A percentile compares a stretch with the other conserved stretches of the same genome.
Conservation (phyloP, 768 basidiomycete species). For the Trametes coccinea region DNA sequence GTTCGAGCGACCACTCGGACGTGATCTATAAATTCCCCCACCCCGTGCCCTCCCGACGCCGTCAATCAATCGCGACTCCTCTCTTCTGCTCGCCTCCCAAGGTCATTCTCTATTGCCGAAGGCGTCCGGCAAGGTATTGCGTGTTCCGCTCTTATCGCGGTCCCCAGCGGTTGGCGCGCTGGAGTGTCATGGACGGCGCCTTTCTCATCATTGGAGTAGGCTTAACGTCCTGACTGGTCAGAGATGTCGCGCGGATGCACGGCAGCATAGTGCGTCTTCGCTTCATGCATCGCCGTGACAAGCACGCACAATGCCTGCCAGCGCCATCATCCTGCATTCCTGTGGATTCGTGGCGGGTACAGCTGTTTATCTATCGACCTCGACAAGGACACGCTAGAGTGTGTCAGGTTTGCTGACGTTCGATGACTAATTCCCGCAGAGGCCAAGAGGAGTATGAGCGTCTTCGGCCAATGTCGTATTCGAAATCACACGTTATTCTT, state of each 20-base stretch:
- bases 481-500: conserved; percentile 97
- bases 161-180: no score
- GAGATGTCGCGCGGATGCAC: no score
- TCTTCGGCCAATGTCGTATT: conserved; percentile 94
- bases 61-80: not conserved
- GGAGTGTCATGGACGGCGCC: not conserved
- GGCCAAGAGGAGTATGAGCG: conserved; percentile 99
- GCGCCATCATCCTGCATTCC: not conserved
- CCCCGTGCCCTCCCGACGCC: conserved; percentile 3
- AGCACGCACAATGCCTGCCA: no score
- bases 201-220: not conserved
- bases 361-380: not conserved
- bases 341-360: not conserved
- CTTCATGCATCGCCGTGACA: no score
- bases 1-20: conserved; percentile 9
- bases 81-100: conserved; percentile 4
- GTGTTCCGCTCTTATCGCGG: not conserved
- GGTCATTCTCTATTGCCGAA: not conserved
- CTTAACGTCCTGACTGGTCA: no score
- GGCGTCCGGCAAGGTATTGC: not conserved
- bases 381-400: not conserved
- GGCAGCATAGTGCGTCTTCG: no score
- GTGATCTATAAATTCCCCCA: conserved; percentile 11
- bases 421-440: conserved; percentile 43
- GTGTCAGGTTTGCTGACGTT: conserved; percentile 12